Evolutionary conservation across 2,329 filamentous ascomycete genomes (phyloP).

Genomic region (Arthrocladium fulminans): DNA sequence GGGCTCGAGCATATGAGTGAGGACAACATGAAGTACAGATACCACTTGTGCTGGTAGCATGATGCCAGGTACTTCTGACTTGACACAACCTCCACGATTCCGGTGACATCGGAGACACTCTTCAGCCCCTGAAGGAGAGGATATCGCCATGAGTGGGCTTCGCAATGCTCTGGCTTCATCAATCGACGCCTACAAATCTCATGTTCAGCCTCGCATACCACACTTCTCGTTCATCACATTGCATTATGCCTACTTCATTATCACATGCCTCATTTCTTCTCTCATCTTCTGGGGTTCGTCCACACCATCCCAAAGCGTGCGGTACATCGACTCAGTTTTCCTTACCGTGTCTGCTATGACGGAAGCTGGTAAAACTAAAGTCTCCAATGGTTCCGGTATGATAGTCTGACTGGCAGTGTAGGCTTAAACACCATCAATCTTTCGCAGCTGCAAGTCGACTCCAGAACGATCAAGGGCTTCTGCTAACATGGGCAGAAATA

Average conservation of each 20-base stretch:
- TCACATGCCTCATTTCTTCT: constrained; percentile 34
- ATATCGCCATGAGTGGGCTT: too few relatives aligned
- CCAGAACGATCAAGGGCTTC: too few relatives aligned
- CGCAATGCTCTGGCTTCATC: too few relatives aligned
- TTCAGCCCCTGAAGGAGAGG: too few relatives aligned
- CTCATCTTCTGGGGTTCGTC: constrained; percentile 41
- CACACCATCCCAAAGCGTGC: constrained; percentile 34
- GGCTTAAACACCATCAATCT: constrained; percentile 41
- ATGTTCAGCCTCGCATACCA: background rate
- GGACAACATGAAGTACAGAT: too few relatives aligned
- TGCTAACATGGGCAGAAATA: constrained; percentile 26
- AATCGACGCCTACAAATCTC: too few relatives aligned
- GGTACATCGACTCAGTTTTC: constrained; percentile 41
- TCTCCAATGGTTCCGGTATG: background rate
- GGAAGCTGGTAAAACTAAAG: constrained; percentile 28
- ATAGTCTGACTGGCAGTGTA: background rate
- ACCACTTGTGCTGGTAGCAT: too few relatives aligned
- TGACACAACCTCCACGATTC: too few relatives aligned
- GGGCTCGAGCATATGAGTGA: too few relatives aligned
- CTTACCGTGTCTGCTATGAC: constrained; percentile 41
- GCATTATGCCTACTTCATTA: constrained; percentile 39
- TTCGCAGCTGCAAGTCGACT: constrained; percentile 27
- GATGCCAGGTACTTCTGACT: too few relatives aligned
- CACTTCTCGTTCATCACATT: constrained; percentile 33
- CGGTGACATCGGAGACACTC: too few relatives aligned